Conservation (phyloP, 2,329 filamentous ascomycete species). For the Exophiala bonariae region DNA sequence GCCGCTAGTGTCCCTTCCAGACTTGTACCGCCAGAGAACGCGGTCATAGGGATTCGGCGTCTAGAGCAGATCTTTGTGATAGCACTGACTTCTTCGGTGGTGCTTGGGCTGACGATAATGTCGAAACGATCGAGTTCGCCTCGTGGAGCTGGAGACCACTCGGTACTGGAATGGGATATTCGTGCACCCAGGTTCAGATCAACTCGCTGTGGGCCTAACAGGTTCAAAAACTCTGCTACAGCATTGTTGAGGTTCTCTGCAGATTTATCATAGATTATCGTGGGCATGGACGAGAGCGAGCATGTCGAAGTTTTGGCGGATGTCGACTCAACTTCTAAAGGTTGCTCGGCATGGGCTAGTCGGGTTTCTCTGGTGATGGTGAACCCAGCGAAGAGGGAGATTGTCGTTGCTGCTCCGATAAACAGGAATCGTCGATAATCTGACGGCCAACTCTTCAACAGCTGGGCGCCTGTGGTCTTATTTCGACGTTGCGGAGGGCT, state of each 20-base stretch:
- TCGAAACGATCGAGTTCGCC: slow-evolving; percentile 4
- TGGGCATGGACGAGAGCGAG: not conserved
- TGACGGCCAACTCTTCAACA: too few relatives aligned
- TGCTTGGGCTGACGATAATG: slow-evolving; percentile 44
- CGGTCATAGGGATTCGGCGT: slow-evolving; percentile 78
- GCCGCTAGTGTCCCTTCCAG: slow-evolving; percentile 89
- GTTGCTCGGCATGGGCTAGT: too few relatives aligned
- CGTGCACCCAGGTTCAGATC: not conserved
- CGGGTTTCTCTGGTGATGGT: not conserved
- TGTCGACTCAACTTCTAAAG: too few relatives aligned
- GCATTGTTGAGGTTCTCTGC: not conserved
- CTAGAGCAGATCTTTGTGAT: slow-evolving; percentile 73
- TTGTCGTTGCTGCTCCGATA: slow-evolving; percentile 20
- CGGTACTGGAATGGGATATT: slow-evolving; percentile 3
- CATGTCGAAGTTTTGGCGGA: not conserved
- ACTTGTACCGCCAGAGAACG: slow-evolving; percentile 82
- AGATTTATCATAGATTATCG: not conserved
- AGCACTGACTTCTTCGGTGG: slow-evolving; percentile 63
- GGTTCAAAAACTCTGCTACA: not conserved
- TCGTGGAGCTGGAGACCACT: slow-evolving; percentile 5
- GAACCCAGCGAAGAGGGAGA: slow-evolving; percentile 11
- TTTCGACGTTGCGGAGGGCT: too few relatives aligned
- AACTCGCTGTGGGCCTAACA: not conserved
- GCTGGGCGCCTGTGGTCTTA: too few relatives aligned
- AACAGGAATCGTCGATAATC: too few relatives aligned